Percentiles rank a stretch among this genome's conserved stretches.
These are phyloP conservation scores for Massariosphaeria phaeospora DNA, from an alignment of 495 filamentous ascomycete species.

Conservation along the genomic window DNA sequence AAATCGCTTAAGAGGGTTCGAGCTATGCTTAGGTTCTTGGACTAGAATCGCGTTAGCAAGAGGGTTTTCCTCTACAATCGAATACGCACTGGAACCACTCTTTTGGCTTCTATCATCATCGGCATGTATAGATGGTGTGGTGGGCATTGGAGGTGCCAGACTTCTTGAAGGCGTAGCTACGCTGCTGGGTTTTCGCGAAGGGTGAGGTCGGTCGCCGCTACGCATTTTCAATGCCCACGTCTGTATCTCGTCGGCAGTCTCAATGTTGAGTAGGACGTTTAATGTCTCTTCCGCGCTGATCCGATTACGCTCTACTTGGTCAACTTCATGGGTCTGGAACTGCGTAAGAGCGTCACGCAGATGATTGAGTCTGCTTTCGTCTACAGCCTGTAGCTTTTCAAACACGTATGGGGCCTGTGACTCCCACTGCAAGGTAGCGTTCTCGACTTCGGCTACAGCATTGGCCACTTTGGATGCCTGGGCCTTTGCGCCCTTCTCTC, in stretches of 20 bases:
- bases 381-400: slow-evolving; percentile 85
- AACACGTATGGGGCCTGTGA: slow-evolving; percentile 94
- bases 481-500: slow-evolving; percentile 71
- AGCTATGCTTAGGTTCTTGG: slow-evolving; percentile 35
- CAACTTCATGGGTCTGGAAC: slow-evolving; percentile 85
- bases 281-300: slow-evolving; percentile 74
- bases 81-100: slow-evolving; percentile 35
- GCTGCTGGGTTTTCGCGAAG: slow-evolving; percentile 32
- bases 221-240: slow-evolving; percentile 61
- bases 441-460: slow-evolving; percentile 69
- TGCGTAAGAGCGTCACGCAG: slow-evolving; percentile 90
- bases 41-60: slow-evolving; percentile 29
- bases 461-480: slow-evolving; percentile 73
- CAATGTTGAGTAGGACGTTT: slow-evolving; percentile 79
- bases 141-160: slow-evolving; percentile 15
- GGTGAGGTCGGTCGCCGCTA: slow-evolving; percentile 29
- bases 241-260: slow-evolving; percentile 84
- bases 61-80: not conserved
- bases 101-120: slow-evolving; percentile 37
- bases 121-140: slow-evolving; percentile 23
- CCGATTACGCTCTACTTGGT: slow-evolving; percentile 74
- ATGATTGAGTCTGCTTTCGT: slow-evolving; percentile 86
- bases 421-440: slow-evolving; percentile 80
- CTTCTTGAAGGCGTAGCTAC: slow-evolving; percentile 21
- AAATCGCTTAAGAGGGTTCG: slow-evolving; percentile 40